Conservation (phyloP, 148 eudicot genomes). For the Camellia japonica region DNA sequence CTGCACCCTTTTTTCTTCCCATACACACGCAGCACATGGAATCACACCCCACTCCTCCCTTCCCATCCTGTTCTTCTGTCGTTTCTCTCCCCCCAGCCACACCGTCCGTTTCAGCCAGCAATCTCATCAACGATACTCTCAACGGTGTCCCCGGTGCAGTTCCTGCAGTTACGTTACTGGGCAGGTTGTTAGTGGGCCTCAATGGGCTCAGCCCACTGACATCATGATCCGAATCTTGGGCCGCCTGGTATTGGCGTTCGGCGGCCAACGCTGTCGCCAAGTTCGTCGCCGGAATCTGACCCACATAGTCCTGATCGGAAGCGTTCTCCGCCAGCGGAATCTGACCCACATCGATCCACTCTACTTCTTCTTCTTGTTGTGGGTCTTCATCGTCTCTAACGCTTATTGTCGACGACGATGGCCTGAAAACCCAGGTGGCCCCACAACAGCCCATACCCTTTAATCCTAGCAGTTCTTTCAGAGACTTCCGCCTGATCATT, state of each 20-base stretch:
- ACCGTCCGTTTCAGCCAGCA: constrained; percentile 64
- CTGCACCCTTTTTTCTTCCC: constrained; percentile 87
- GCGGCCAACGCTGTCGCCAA: constrained; percentile 70
- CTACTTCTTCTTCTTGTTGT: background rate
- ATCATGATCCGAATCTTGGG: constrained; percentile 15
- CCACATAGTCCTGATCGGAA: constrained; percentile 21
- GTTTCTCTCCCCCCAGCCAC: constrained; percentile 22
- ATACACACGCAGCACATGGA: constrained; percentile 91
- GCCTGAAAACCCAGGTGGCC: constrained; percentile 33
- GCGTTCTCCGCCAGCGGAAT: background rate
- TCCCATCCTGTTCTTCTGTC: background rate
- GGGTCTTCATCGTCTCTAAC: constrained; percentile 9
- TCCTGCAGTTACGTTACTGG: background rate
- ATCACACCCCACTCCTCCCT: constrained; percentile 35
- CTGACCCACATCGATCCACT: background rate
- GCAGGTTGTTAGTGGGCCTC: background rate
- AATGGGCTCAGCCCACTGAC: constrained; percentile 4
- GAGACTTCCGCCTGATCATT: constrained; percentile 33
- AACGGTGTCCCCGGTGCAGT: constrained; percentile 38
- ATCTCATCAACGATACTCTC: constrained; percentile 71
- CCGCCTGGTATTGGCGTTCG: constrained; percentile 49
- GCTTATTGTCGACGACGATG: constrained; percentile 12
- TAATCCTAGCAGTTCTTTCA: constrained; percentile 57
- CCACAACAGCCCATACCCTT: constrained; percentile 53
- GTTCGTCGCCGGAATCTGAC: constrained; percentile 35